A percentile compares a stretch with the other conserved stretches of the same genome.
Evolutionary conservation across 106 monocot species (phyloP).

Genomic region (Platanthera guangdongensis): DNA sequence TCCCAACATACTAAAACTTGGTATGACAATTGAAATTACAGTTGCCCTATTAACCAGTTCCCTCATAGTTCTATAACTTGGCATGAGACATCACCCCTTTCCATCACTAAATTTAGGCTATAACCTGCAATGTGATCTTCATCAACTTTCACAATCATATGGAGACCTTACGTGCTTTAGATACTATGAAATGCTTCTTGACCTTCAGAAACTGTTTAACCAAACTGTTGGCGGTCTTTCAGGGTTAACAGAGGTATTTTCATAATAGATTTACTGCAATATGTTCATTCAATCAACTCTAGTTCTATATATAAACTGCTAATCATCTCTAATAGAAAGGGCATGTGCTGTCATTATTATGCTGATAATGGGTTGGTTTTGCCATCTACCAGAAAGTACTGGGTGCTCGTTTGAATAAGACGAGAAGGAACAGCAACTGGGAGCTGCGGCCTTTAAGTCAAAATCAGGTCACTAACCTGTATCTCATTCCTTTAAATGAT

Average conservation of each 20-base stretch:
- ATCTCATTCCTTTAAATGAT: too few species aligned
- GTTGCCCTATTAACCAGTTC: background rate
- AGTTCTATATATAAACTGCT: background rate
- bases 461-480: constrained; percentile 53
- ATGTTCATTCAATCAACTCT: background rate
- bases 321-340: background rate
- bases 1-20: constrained; percentile 78
- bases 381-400: constrained; percentile 55
- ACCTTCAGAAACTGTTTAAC: constrained; percentile 87
- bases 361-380: background rate
- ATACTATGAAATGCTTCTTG: constrained; percentile 87
- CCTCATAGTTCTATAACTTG: background rate
- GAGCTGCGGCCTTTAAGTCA: constrained; percentile 81
- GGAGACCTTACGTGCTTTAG: constrained; percentile 81
- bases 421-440: constrained; percentile 96
- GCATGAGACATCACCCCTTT: background rate
- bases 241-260: constrained; percentile 68
- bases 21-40: constrained; percentile 28
- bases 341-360: background rate
- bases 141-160: constrained; percentile 77
- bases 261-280: background rate
- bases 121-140: constrained; percentile 92
- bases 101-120: constrained; percentile 47
- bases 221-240: constrained; percentile 73
- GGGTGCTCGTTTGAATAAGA: constrained; percentile 95